Evolutionary conservation across 148 eudicot species (phyloP), one percentile per base, ranked within the genome.

Genomic region (Vaccinium corymbosum): DNA sequence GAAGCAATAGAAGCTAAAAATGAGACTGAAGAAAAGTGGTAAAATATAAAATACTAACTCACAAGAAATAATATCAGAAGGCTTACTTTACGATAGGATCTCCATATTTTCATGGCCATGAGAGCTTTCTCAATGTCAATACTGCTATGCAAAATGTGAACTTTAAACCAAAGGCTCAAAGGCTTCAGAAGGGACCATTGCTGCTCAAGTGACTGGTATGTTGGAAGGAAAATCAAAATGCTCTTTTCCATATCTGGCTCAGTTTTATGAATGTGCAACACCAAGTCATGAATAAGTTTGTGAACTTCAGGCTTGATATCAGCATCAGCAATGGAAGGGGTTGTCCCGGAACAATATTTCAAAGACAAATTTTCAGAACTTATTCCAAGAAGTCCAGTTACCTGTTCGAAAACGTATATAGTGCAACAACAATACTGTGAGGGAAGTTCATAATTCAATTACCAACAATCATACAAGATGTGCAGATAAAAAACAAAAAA

Each of bases 241-340:
- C 99, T 90, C 86, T 96, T 96, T 84, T 91, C 95, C 50, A 96
- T 93, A 82, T 96, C 95, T 48, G 92, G 91, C 89, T 96, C 99
- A 87, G 88, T 94, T 82, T 89, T 85, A 82, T 96, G 97, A 80
- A 96, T 91, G 86, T 90, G 86, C 81, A 94, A 9, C 83, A 96
- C 89, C 87, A 96, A 88, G 78, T 92, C 89, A 87, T 90, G 98
- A 77, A 96, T 92, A 80, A 96, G 92, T 81, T 88, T 85, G 88
- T 92, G 94, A 84, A 92, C 88, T 53, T 91, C 92, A 73, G 82
- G 87, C 79, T 89, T 91, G 68, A 96, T 89, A 84, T 81, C 90
- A 82, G 97, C 94, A 81, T 75, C 83, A n/a, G 95, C 92, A 88
- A 87, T 22, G 27, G 62, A 50, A 77, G 97, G 98, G 80, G 80